These are phyloP conservation scores for Protomyces lactucae-debilis DNA, from an alignment of 1,139 yeast species.

Conservation along the genomic window DNA sequence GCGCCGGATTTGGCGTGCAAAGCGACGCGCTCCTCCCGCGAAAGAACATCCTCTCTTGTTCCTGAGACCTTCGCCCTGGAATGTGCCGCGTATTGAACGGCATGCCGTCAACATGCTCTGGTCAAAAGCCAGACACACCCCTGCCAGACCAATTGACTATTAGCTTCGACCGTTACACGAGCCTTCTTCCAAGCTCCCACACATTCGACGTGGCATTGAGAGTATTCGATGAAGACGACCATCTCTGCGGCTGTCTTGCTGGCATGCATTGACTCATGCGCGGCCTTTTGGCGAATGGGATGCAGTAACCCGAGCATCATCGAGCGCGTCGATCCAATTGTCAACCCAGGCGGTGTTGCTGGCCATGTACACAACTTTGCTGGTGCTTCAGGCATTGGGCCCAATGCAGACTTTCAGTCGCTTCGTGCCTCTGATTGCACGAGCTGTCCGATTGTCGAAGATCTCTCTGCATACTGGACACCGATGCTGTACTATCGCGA, in stretches of 20 bases:
- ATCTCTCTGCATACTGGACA: slow-evolving; percentile 24
- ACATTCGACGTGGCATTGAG: too few species aligned
- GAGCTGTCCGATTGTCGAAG: slow-evolving; percentile 23
- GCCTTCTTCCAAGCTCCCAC: too few species aligned
- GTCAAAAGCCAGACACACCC: not conserved
- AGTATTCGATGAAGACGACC: not conserved
- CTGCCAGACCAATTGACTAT: not conserved
- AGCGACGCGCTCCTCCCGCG: not conserved
- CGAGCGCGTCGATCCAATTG: slow-evolving; percentile 25
- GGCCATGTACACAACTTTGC: slow-evolving; percentile 21
- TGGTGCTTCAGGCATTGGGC: slow-evolving; percentile 25
- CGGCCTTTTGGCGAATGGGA: slow-evolving; percentile 25
- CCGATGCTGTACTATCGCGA: slow-evolving; percentile 26
- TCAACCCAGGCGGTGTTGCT: slow-evolving; percentile 26
- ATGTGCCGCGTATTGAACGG: not conserved
- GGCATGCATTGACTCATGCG: not conserved
- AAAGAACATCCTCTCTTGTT: not conserved
- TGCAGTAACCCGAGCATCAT: slow-evolving; percentile 22
- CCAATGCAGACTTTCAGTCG: slow-evolving; percentile 3
- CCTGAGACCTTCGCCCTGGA: not conserved
- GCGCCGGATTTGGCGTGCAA: not conserved
- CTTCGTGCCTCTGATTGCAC: slow-evolving; percentile 19
- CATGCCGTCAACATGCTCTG: not conserved
- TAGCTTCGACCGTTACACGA: not conserved
- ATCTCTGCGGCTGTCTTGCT: not conserved